Base-by-base conservation (phyloP, 768 basidiomycete genomes). In the Phylloporus sp. region DNA sequence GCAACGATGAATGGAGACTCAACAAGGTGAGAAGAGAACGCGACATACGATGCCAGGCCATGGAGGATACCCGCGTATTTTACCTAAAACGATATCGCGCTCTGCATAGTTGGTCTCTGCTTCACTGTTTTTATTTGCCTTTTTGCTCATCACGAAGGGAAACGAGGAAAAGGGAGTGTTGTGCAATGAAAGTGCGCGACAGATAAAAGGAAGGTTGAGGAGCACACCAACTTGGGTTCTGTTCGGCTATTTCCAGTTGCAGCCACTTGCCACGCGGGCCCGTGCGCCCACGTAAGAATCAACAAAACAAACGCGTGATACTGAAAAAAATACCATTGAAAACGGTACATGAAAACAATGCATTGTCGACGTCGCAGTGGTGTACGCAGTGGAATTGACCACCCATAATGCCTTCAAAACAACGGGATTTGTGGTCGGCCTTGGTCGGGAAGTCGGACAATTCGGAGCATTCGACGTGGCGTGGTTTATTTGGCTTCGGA, bases 31-130 rank as follows among this genome's bases (percentile, higher is more conserved):
- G 53, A 44, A 56, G 57, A 44, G 59, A 54, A 58, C 63, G 63
- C 56, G 52, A 80, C 90, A 72, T 66, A 95, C 95, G 76, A 90
- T 88, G 67, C 84, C 91, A 49, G 94, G 97, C 97, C 97, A 99
- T 5, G 88, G 79, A 2, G 97, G 93, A 73, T 77, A 97, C 10
- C 95, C 97, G 73, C 90, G 91, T 67, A 99, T 74, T 76, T 95
- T 95, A 23, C 82, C 93, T 54, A 97, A 82, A 34, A 98, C 92
- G 59, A 93, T 76, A 64, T 98, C 94, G 70, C 88, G 85, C 49
- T 79, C 65, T 22, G 78, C 77, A 68, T 89, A 95, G 41, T 74
- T 73, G 12, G 75, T 66, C 55, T 65, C 66, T 57, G 71, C 66
- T 57, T 78, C 66, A 32, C 59, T 64, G 38, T 70, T 66, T 64